A percentile compares a stretch with the other conserved stretches of the same genome.
These are phyloP conservation scores for Daucus carota DNA, from an alignment of 129 eudicot genomes.

Conservation along the genomic window DNA sequence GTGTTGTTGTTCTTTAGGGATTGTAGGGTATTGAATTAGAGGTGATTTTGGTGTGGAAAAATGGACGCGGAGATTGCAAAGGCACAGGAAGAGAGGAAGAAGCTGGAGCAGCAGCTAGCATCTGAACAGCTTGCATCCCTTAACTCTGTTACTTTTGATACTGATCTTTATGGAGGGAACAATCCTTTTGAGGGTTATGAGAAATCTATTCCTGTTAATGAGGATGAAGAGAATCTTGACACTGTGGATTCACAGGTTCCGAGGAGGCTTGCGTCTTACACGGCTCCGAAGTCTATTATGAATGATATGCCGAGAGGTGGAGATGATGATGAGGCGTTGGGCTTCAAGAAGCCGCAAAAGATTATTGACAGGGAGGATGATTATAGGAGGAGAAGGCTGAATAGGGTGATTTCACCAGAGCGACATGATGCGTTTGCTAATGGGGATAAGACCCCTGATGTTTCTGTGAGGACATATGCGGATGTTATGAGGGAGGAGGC, in stretches of 20 bases:
- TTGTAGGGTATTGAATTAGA: background rate
- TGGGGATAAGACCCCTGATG: conserved; percentile 90
- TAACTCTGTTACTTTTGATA: conserved; percentile 61
- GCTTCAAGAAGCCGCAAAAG: conserved; percentile 44
- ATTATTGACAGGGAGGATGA: conserved; percentile 84
- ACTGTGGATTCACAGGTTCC: conserved; percentile 62
- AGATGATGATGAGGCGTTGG: conserved; percentile 44
- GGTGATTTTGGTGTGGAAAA: background rate
- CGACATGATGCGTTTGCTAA: conserved; percentile 81
- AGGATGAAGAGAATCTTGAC: conserved; percentile 63
- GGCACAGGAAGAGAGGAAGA: conserved; percentile 83
- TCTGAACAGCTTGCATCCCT: conserved; percentile 49
- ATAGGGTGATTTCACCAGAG: conserved; percentile 79
- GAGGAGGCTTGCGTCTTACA: conserved; percentile 62
- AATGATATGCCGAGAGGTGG: conserved; percentile 58
- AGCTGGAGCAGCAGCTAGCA: conserved; percentile 67
- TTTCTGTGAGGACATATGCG: conserved; percentile 73
- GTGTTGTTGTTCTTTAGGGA: background rate
- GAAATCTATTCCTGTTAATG: conserved; percentile 67
- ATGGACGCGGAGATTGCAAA: conserved; percentile 60
- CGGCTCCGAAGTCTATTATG: conserved; percentile 67
- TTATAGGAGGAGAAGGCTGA: conserved; percentile 67
- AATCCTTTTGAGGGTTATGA: conserved; percentile 57
- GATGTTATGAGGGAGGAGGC: conserved; percentile 94
- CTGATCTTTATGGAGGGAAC: conserved; percentile 55